Conservation (phyloP, 495 filamentous ascomycete genomes). For the Articulospora tetracladia region DNA sequence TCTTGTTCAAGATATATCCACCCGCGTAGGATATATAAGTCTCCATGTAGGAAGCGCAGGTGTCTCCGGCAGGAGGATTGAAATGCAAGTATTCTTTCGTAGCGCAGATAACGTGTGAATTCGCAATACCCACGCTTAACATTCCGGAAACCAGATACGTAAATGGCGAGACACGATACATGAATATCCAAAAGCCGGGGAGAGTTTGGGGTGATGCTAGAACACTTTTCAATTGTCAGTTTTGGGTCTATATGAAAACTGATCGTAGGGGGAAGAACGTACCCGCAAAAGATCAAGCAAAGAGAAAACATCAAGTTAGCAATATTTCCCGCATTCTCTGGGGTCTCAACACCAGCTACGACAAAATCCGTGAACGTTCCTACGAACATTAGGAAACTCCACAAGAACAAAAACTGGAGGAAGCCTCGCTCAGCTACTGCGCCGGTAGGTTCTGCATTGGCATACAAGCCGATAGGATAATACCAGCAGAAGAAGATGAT, state of each 20-base stretch:
- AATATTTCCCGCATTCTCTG: constrained; percentile 67
- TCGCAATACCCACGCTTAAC: constrained; percentile 58
- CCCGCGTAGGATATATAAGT: constrained; percentile 40
- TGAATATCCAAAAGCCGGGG: constrained; percentile 80
- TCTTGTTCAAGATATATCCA: constrained; percentile 50
- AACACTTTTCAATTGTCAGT: constrained; percentile 14
- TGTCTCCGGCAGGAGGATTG: constrained; percentile 44
- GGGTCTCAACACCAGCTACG: constrained; percentile 45
- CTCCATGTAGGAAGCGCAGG: constrained; percentile 54
- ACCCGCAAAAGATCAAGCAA: constrained; percentile 59
- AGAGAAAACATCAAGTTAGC: constrained; percentile 65
- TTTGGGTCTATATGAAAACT: background rate
- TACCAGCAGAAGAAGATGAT: constrained; percentile 73
- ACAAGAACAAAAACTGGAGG: constrained; percentile 23
- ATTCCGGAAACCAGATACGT: constrained; percentile 66
- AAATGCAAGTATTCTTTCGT: constrained; percentile 56
- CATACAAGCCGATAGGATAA: constrained; percentile 22
- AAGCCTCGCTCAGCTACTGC: constrained; percentile 1
- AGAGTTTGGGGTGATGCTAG: constrained; percentile 42
- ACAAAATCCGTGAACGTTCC: constrained; percentile 62
- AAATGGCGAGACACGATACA: constrained; percentile 75
- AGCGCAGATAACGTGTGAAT: constrained; percentile 54
- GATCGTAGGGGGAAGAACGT: constrained; percentile 25
- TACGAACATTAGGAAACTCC: constrained; percentile 60
- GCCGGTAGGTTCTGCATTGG: constrained; percentile 46